These are phyloP conservation scores for Phytopythium litorale DNA, from an alignment of 352 stramenopile species.

Conservation along the genomic window DNA sequence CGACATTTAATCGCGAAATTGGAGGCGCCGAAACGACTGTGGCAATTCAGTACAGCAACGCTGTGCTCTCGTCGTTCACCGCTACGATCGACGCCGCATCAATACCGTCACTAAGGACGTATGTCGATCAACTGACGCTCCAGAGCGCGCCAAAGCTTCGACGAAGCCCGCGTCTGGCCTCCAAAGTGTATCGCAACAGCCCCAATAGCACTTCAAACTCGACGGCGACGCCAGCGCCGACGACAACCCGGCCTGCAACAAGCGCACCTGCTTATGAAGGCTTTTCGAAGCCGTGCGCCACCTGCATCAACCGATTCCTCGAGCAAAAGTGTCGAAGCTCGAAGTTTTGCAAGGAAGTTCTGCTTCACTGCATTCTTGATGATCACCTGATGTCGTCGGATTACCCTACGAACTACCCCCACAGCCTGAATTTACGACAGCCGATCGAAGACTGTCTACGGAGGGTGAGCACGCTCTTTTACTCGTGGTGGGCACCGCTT, in stretches of 20 bases:
- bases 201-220: not conserved
- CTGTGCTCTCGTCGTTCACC: conserved; percentile 12
- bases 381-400: too few relatives aligned
- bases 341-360: conserved; percentile 3
- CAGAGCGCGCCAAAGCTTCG: conserved; percentile 1
- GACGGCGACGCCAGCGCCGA: too few relatives aligned
- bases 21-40: conserved; percentile 12
- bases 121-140: conserved; percentile 13
- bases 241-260: not conserved
- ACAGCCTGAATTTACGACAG: conserved; percentile 2
- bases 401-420: not conserved
- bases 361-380: conserved; percentile 13
- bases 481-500: conserved; percentile 23
- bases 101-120: not conserved
- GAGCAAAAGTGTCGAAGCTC: not conserved
- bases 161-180: not conserved
- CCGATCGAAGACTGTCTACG: not conserved
- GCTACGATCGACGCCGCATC: conserved; percentile 3
- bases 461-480: conserved; percentile 4
- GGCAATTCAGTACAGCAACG: conserved; percentile 12
- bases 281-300: not conserved
- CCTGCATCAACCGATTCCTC: not conserved
- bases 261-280: too few relatives aligned
- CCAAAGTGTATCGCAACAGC: conserved; percentile 3
- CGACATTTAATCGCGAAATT: conserved; percentile 8